phyloP scores from a whole-genome alignment of 371 early-diverging fungal species.

The Globomyces sp. region DNA sequence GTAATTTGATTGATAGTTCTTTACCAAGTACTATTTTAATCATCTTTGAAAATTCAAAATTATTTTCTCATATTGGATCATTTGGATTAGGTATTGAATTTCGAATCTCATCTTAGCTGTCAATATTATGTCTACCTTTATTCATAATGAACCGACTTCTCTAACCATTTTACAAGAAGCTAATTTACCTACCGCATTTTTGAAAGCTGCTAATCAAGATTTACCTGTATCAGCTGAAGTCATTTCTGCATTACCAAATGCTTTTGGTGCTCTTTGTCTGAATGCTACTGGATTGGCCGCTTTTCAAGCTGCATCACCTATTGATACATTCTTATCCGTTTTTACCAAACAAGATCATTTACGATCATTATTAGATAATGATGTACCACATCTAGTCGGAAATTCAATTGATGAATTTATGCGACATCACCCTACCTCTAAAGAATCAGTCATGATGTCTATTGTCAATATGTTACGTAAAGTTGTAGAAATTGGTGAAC shows the following conservation, averaged over 20 bases:
- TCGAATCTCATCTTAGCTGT: conserved; percentile 54
- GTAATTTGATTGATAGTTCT: conserved; percentile 90
- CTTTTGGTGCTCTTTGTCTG: conserved; percentile 94
- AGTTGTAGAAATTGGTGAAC: conserved; percentile 35
- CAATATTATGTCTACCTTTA: conserved; percentile 90
- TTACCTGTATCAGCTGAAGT: conserved; percentile 75
- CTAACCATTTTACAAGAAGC: conserved; percentile 89
- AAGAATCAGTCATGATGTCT: conserved; percentile 65
- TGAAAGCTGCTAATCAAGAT: conserved; percentile 50
- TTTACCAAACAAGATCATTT: conserved; percentile 76
- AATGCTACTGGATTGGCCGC: conserved; percentile 82
- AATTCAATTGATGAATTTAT: conserved; percentile 91
- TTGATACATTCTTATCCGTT: conserved; percentile 72
- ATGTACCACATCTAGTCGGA: conserved; percentile 77
- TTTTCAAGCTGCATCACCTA: conserved; percentile 67
- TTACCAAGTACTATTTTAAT: conserved; percentile 71
- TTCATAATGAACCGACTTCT: conserved; percentile 96
- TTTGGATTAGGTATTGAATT: conserved; percentile 35
- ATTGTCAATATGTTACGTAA: conserved; percentile 63
- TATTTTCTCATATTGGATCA: conserved; percentile 71
- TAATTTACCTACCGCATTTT: conserved; percentile 78
- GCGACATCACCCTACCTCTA: conserved; percentile 89
- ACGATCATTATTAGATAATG: conserved; percentile 74
- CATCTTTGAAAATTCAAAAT: conserved; percentile 67
- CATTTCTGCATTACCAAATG: conserved; percentile 81